A percentile compares a stretch with the other conserved stretches of the same genome.
Conservation (phyloP, 148 eudicot species). For the Salicornia ramosissima region DNA sequence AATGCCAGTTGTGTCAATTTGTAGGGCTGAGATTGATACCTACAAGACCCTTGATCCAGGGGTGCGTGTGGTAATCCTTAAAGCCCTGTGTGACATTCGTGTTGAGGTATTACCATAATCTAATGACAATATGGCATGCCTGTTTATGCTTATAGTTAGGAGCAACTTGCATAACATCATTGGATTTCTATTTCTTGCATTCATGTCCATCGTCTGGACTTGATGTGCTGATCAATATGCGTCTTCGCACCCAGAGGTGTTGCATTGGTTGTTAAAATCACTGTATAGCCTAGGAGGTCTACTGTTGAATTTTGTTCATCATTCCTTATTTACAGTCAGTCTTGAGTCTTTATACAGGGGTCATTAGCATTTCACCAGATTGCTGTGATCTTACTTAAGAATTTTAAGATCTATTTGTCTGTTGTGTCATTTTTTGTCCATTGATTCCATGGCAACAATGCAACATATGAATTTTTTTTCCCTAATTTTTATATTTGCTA, state of each 20-base stretch:
- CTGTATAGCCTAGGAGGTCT: not conserved
- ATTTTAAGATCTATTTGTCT: not conserved
- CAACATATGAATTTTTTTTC: not conserved
- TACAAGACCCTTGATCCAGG: slow-evolving; percentile 81
- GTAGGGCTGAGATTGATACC: slow-evolving; percentile 76
- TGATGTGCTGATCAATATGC: not conserved
- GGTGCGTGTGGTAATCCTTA: slow-evolving; percentile 74
- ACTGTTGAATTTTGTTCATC: not conserved
- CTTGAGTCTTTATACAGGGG: not conserved
- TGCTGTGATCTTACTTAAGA: not conserved
- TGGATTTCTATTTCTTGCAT: not conserved
- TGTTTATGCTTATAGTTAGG: not conserved
- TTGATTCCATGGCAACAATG: not conserved
- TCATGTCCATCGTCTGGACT: not conserved
- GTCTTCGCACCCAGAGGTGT: not conserved
- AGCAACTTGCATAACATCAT: slow-evolving; percentile 1
- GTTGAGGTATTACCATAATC: slow-evolving; percentile 65
- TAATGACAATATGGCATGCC: not conserved
- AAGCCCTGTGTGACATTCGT: slow-evolving; percentile 94
- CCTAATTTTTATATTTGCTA: not conserved
- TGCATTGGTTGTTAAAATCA: not conserved
- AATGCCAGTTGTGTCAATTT: slow-evolving; percentile 12
- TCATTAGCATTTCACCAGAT: not conserved
- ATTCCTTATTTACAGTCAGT: too few relatives aligned
- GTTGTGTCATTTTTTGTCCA: not conserved